Conservation (phyloP, 2,329 filamentous ascomycete species). For the Rugonectria rugulosa region DNA sequence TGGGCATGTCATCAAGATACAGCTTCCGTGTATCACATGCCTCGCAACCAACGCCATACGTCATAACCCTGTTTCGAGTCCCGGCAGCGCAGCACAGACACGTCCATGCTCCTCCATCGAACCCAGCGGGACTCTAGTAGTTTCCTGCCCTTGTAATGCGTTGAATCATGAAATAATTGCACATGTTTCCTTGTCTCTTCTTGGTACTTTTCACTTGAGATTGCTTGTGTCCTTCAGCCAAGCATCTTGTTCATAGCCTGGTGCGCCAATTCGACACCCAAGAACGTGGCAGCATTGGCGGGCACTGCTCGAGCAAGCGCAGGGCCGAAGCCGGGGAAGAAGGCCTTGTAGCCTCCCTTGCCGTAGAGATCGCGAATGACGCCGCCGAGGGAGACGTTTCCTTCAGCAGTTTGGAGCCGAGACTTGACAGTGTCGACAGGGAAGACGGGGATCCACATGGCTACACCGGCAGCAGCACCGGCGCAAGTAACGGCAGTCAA, state of each 20-base stretch:
- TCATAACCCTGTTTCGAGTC: constrained; percentile 1
- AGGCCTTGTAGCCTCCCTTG: constrained; percentile 84
- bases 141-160: neutral
- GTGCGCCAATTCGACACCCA: constrained; percentile 84
- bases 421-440: constrained; percentile 97
- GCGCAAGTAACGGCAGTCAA: constrained; percentile 84
- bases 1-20: constrained; percentile 12
- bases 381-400: constrained; percentile 79
- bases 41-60: constrained; percentile 10
- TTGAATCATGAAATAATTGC: too few species aligned
- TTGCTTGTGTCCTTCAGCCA: constrained; percentile 42
- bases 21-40: constrained; percentile 4
- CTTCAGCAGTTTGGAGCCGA: constrained; percentile 88
- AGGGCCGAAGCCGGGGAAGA: constrained; percentile 96
- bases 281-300: constrained; percentile 94
- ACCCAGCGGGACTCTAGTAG: neutral
- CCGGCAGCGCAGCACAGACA: neutral
- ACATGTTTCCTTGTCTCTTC: too few species aligned
- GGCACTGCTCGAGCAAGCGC: constrained; percentile 92
- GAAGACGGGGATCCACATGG: constrained; percentile 99
- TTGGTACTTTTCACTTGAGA: neutral
- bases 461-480: constrained; percentile 89
- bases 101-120: neutral
- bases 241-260: constrained; percentile 83
- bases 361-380: constrained; percentile 85